Base-by-base conservation (phyloP, 768 basidiomycete species). In the Austroboletus festivus region DNA sequence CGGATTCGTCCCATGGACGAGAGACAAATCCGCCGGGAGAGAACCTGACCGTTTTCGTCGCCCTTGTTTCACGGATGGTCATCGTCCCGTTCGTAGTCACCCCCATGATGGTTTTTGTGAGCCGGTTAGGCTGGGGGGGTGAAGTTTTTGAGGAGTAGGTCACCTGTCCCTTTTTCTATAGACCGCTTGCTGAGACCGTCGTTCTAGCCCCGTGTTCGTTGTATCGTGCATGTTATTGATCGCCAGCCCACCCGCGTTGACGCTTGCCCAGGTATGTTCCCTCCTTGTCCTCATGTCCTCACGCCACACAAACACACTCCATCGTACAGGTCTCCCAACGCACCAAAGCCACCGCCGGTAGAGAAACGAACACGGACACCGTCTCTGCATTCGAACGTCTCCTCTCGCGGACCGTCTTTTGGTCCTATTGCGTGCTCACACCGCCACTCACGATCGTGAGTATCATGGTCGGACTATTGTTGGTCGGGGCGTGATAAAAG, bases 371-470 rank as follows among this genome's bases (percentile, higher is more conserved):
- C n/a, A 1, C 42, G 0, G 28, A 52, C 16, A 28, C 46, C 1
- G 31, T 53, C 11, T 64, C 61, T 1, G 53, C 63, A 0, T 97
- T 98, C 62, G 95, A 97, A 70, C 76, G 92, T 1, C 76, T 97
- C 30, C 87, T 96, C 64, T 86, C 83, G 51, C 79, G 89, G 45
- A 97, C 94, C 0, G 90, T 97, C 50, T 93, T 93, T 64, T 93
- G 92, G 91, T 78, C 86, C 2, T 97, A 95, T 62, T 93, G 89
- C 56, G 70, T 92, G 28, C 72, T 93, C 47, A 94, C 93, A 0
- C 93, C 93, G 2, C 88, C 89, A 2, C 75, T 86, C n/a, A 90
- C 84, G 46, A 82, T 93, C 46, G 59, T 73, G 16, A 86, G 84
- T 59, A 88, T 94, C 42, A 77, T 94, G 38, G 60, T 89, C 22